Conservation (phyloP, 352 stramenopile species). For the Pythium chondricola region DNA sequence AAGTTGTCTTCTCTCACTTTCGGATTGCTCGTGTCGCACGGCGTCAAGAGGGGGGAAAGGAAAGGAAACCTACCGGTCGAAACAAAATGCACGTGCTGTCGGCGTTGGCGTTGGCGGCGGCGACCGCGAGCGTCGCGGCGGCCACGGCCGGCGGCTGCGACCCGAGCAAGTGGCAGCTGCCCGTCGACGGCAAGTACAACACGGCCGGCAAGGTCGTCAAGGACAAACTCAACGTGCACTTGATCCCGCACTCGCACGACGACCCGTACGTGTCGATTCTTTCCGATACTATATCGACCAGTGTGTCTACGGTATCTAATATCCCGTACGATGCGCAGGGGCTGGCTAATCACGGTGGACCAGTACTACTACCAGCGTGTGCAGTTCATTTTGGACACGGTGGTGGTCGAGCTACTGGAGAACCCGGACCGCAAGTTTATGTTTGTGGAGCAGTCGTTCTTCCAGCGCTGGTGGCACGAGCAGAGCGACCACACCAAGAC, state of each 20-base stretch:
- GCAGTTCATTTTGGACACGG: slow-evolving; percentile 94
- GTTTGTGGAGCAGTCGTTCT: slow-evolving; percentile 94
- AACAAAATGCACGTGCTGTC: slow-evolving; percentile 12
- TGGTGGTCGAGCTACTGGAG: slow-evolving; percentile 79
- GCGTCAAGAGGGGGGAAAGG: background rate
- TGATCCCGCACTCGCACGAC: slow-evolving; percentile 96
- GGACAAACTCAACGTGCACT: slow-evolving; percentile 92
- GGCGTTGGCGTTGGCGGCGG: slow-evolving; percentile 6
- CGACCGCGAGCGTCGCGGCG: background rate
- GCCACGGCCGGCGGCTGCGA: slow-evolving; percentile 23
- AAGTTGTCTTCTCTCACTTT: slow-evolving; percentile 19
- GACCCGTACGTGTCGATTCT: slow-evolving; percentile 57
- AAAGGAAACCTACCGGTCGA: background rate
- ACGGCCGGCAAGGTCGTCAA: slow-evolving; percentile 36
- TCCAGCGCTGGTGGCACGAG: slow-evolving; percentile 95
- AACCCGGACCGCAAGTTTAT: slow-evolving; percentile 93
- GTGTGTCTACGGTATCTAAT: too few relatives aligned
- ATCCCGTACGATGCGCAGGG: slow-evolving; percentile 21
- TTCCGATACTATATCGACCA: background rate
- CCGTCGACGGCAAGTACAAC: slow-evolving; percentile 63
- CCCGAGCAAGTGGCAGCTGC: slow-evolving; percentile 59
- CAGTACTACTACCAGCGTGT: slow-evolving; percentile 95
- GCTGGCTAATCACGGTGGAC: slow-evolving; percentile 96
- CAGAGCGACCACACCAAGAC: slow-evolving; percentile 69
- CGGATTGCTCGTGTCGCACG: slow-evolving; percentile 1